These are phyloP conservation scores for Lycium ferocissimum DNA, from an alignment of 257 asterid species.

Conservation along the genomic window DNA sequence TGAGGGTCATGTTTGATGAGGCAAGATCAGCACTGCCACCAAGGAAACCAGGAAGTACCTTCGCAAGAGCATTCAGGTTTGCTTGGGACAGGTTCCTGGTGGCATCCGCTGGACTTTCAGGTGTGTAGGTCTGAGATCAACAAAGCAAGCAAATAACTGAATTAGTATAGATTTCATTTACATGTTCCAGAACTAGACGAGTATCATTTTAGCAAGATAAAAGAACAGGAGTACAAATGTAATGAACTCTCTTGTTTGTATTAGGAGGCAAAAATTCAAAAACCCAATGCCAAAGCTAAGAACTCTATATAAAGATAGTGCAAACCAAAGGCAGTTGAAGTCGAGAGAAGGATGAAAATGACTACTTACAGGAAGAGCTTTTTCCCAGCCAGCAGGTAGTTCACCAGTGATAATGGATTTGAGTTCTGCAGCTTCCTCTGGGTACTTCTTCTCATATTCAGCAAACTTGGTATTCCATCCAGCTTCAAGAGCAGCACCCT, in stretches of 20 bases:
- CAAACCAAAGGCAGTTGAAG: slow-evolving; percentile 2
- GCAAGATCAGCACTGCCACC: slow-evolving; percentile 97
- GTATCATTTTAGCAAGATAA: not conserved
- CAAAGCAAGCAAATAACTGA: slow-evolving; percentile 18
- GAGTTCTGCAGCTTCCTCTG: slow-evolving; percentile 80
- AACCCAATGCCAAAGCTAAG: not conserved
- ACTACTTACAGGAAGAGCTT: slow-evolving; percentile 79
- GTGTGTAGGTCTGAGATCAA: slow-evolving; percentile 67
- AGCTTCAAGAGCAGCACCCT: slow-evolving; percentile 86
- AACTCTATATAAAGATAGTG: slow-evolving; percentile 6
- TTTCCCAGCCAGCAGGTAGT: slow-evolving; percentile 83
- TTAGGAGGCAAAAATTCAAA: not conserved
- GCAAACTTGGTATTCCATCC: slow-evolving; percentile 93
- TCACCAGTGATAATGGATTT: slow-evolving; percentile 72
- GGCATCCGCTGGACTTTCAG: slow-evolving; percentile 77
- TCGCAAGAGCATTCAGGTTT: slow-evolving; percentile 78
- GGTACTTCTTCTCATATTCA: slow-evolving; percentile 83
- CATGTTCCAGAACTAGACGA: not conserved
- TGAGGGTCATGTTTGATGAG: slow-evolving; percentile 85
- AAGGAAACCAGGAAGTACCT: slow-evolving; percentile 79
- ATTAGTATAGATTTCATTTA: slow-evolving; percentile 27
- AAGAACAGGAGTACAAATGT: not conserved
- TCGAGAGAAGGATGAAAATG: slow-evolving; percentile 1
- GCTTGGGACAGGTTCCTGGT: slow-evolving; percentile 74
- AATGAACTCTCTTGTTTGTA: not conserved